Base-by-base conservation (phyloP, 306 rosid species). In the Prunus davidiana region DNA sequence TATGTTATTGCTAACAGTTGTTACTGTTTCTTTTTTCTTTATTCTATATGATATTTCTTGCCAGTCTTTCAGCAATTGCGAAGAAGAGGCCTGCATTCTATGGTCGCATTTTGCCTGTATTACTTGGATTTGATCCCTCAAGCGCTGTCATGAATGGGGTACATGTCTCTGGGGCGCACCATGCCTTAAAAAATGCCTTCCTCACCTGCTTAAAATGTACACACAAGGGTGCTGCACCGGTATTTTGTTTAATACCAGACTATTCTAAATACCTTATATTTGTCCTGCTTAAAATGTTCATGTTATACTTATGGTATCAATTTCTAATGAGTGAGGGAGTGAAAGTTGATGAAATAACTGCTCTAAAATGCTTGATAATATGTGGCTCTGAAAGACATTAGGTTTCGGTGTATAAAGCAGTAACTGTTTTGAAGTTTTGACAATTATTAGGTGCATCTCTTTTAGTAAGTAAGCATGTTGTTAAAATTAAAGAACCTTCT, bases 151-250 rank as follows among this genome's bases (percentile, higher is more conserved):
- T 88, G 50, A 90, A 89, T 74, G 97, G 97, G 79, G 71, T 88
- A 74, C 84, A 88, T 83, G 86, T 91, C 79, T 76, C 87, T 47
- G 97, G 96, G 18, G 85, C 86, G 51, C 91, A 78, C 81, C 84
- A 81, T 85, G 96, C 97, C 69, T 78, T 95, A 72, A 95, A 86
- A 82, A 89, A 88, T 73, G 96, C 98, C 77, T 92, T 90, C 78
- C 86, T 90, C 76, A 61, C 85, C 72, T 92, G 98, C 89, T 89
- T 91, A 72, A 83, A 95, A 82, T 95, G 97, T 85, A 83, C 93
- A 49, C 97, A 95, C 88, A 90, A 94, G 72, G 89, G 96, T 83
- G 98, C 97, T 87, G 87, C 90, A 73, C 98, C 92, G 93, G 98
- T 95, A 89, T 78, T 74, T 76, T 76, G 56, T 65, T 25, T 54